A percentile compares a stretch with the other conserved stretches of the same genome.
Evolutionary conservation across 371 early-diverging fungal species (phyloP).

Genomic region (Rhizopus delemar): DNA sequence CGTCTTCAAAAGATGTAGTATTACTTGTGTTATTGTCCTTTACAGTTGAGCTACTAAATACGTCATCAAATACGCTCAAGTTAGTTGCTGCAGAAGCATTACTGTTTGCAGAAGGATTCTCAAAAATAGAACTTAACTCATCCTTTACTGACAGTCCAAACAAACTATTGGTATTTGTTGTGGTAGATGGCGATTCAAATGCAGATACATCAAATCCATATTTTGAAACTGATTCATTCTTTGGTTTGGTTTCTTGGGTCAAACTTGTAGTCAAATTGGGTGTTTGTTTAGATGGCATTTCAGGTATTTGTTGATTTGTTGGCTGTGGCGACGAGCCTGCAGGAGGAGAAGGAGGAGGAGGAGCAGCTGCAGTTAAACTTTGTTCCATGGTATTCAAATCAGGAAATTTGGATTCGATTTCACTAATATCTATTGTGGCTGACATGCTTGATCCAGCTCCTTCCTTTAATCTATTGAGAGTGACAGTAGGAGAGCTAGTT

Average conservation of each 20-base stretch:
- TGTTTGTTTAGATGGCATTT: neutral
- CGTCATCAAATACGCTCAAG: slow-evolving; percentile 20
- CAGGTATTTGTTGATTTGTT: neutral
- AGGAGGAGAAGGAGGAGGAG: neutral
- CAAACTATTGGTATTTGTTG: slow-evolving; percentile 1
- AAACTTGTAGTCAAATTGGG: neutral
- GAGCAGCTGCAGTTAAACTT: slow-evolving; percentile 18
- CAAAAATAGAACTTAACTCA: slow-evolving; percentile 40
- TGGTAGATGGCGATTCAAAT: slow-evolving; percentile 32
- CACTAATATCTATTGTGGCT: slow-evolving; percentile 38
- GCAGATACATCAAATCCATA: slow-evolving; percentile 51
- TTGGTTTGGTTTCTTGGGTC: neutral
- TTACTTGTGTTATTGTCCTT: neutral
- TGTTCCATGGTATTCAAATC: slow-evolving; percentile 50
- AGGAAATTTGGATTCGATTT: slow-evolving; percentile 53
- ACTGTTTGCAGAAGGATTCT: slow-evolving; percentile 19
- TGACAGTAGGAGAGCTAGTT: slow-evolving; percentile 23
- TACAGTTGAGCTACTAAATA: slow-evolving; percentile 13
- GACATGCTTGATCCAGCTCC: slow-evolving; percentile 17
- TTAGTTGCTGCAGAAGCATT: slow-evolving; percentile 11
- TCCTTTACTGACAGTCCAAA: slow-evolving; percentile 29
- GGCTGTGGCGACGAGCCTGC: neutral
- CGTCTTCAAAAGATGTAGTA: slow-evolving; percentile 19
- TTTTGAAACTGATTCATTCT: slow-evolving; percentile 20
- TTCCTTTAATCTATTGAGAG: slow-evolving; percentile 35